Evolutionary conservation across 805 yeast species (phyloP).

Genomic region (Candida pseudoglaebosa): DNA sequence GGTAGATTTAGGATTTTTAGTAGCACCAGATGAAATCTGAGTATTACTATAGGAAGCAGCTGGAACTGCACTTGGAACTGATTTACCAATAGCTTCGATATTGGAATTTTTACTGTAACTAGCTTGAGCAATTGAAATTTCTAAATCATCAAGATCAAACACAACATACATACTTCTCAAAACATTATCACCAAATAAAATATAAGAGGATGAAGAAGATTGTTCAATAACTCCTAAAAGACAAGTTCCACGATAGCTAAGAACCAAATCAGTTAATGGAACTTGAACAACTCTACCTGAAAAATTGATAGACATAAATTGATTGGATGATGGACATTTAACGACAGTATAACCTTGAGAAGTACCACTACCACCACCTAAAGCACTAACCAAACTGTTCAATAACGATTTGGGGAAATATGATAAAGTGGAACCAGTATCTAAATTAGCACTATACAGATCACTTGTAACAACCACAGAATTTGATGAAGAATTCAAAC

Average conservation of each 20-base stretch:
- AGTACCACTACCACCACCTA: slow-evolving; percentile 40
- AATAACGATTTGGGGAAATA: slow-evolving; percentile 42
- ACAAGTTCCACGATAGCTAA: slow-evolving; percentile 16
- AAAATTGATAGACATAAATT: slow-evolving; percentile 41
- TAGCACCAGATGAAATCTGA: slow-evolving; percentile 1
- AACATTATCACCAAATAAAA: slow-evolving; percentile 63
- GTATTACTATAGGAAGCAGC: slow-evolving; percentile 48
- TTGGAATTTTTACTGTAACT: slow-evolving; percentile 28
- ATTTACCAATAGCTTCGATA: slow-evolving; percentile 42
- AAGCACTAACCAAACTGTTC: slow-evolving; percentile 28
- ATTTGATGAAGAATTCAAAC: slow-evolving; percentile 11
- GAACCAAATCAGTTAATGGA: slow-evolving; percentile 36
- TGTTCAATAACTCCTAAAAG: slow-evolving; percentile 25
- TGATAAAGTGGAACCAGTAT: slow-evolving; percentile 33
- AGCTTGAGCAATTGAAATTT: slow-evolving; percentile 49
- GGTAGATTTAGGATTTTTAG: slow-evolving; percentile 1
- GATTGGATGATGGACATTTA: not conserved
- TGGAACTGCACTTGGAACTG: slow-evolving; percentile 49
- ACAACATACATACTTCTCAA: slow-evolving; percentile 62
- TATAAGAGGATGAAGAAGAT: slow-evolving; percentile 9
- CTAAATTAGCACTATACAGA: slow-evolving; percentile 25
- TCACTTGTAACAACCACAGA: slow-evolving; percentile 14
- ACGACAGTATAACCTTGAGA: slow-evolving; percentile 40
- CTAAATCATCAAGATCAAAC: slow-evolving; percentile 55
- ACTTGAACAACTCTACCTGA: slow-evolving; percentile 52